Base-by-base conservation (phyloP, 352 stramenopile genomes). In the Globisporangium lucens region DNA sequence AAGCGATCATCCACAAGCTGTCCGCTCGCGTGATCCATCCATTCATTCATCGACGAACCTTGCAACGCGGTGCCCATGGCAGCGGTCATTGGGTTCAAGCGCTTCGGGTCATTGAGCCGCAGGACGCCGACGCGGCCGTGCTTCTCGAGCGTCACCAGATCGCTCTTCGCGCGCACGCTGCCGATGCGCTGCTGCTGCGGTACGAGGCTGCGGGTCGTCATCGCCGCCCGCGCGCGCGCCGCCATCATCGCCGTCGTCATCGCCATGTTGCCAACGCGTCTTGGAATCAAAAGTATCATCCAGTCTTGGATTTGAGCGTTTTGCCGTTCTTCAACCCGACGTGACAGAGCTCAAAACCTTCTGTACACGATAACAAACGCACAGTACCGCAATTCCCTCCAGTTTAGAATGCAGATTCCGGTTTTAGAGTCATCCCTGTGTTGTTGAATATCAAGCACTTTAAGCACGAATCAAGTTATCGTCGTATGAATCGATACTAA, bases 41-140 rank as follows among this genome's bases (percentile, higher is more conserved):
- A 46, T 43, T 3, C 35, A 41, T 33, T 1, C 30, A 43, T 38
- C 4, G 36, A 60, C 69, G 17, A 57, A 89, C 80, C 80, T 76
- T 81, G 61, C 17, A 89, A 70, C 2, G 76, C 76, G n/a, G 80
- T 68, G 60, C 89, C 91, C 79, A 98, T 92, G 65, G 90, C 77
- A 3, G 79, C 72, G 1, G 91, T 97, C 74, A 98, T 82, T 13
- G 91, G 83, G 76, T 98, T 98, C 53, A 94, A 76, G n/a, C 83
- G 89, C 69, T 81, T 76, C 0, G 88, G 89, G 47, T 93, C 82
- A 59, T 97, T 90, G 9, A 97, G 71, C 0, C 76, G 77, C 72
- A 89, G 59, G 53, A 89, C 79, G 12, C 72, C 80, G 56, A 89
- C 74, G 49, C 64, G 58, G 7, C 78, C 78, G 41, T 72, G 65